A percentile compares a stretch with the other conserved stretches of the same genome.
Evolutionary conservation across 805 yeast species (phyloP).

Genomic region (Ogataea corticis): DNA sequence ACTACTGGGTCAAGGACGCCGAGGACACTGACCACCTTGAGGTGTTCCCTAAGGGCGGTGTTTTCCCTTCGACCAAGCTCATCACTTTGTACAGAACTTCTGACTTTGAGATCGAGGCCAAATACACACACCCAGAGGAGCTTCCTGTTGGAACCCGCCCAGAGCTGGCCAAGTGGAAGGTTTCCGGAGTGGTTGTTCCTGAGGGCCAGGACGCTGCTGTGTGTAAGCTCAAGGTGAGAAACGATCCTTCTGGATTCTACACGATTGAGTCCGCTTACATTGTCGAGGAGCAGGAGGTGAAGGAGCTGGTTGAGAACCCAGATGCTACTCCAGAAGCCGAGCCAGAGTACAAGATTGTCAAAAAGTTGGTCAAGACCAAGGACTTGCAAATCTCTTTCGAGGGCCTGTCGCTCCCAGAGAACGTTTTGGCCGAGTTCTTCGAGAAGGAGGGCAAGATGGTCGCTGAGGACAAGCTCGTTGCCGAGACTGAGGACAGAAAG

Average conservation of each 20-base stretch:
- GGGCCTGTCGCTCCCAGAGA: constrained; percentile 62
- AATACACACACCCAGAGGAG: constrained; percentile 71
- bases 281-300: constrained; percentile 84
- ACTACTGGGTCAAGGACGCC: constrained; percentile 90
- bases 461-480: constrained; percentile 92
- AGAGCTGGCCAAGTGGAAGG: constrained; percentile 78
- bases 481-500: constrained; percentile 98
- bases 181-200: constrained; percentile 79
- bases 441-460: constrained; percentile 86
- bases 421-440: constrained; percentile 56
- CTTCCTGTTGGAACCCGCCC: constrained; percentile 71
- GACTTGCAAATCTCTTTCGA: constrained; percentile 62
- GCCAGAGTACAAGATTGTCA: constrained; percentile 86
- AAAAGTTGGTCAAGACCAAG: constrained; percentile 90
- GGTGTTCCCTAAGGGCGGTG: constrained; percentile 93
- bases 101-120: constrained; percentile 85
- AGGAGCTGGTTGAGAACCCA: constrained; percentile 78
- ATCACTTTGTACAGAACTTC: constrained; percentile 90
- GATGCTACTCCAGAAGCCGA: constrained; percentile 63
- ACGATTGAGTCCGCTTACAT: constrained; percentile 93
- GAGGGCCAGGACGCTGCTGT: constrained; percentile 78
- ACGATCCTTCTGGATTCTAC: constrained; percentile 95
- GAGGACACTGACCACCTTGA: constrained; percentile 92
- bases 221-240: constrained; percentile 91
- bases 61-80: constrained; percentile 93